Percentiles rank a stretch among this genome's conserved stretches.
Evolutionary conservation across 2,329 filamentous ascomycete genomes (phyloP).

Genomic region (Cylindrodendrum hubeiense): DNA sequence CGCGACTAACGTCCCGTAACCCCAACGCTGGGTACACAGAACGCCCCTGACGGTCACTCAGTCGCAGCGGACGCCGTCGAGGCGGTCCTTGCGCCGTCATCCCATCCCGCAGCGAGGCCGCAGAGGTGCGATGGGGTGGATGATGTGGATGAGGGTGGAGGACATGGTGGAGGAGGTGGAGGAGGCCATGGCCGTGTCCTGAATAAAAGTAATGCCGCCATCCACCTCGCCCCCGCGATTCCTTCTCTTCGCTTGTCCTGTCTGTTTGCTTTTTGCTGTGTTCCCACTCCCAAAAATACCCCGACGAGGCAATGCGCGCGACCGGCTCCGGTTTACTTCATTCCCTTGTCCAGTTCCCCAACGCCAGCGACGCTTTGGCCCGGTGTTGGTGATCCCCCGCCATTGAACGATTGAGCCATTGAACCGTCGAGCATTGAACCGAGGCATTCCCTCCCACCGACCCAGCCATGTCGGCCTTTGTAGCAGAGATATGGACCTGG

Average conservation of each 20-base stretch:
- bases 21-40: conserved; percentile 8
- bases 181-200: conserved; percentile 22
- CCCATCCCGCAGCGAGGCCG: no score
- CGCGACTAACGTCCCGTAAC: conserved; percentile 9
- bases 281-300: background rate
- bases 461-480: conserved; percentile 46
- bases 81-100: background rate
- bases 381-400: conserved; percentile 13
- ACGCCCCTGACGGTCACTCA: conserved; percentile 27
- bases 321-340: background rate
- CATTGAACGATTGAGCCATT: background rate
- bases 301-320: conserved; percentile 1
- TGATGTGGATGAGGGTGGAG: no score
- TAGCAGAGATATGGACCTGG: conserved; percentile 59
- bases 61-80: background rate
- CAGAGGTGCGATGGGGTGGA: no score
- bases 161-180: no score
- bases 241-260: background rate
- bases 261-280: background rate
- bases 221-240: conserved; percentile 34
- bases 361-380: background rate
- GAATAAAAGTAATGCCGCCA: conserved; percentile 34
- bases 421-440: no score
- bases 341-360: conserved; percentile 1
- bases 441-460: conserved; percentile 5